Base-by-base conservation (phyloP, 2,329 filamentous ascomycete species). In the Hymenoscyphus fraxineus region DNA sequence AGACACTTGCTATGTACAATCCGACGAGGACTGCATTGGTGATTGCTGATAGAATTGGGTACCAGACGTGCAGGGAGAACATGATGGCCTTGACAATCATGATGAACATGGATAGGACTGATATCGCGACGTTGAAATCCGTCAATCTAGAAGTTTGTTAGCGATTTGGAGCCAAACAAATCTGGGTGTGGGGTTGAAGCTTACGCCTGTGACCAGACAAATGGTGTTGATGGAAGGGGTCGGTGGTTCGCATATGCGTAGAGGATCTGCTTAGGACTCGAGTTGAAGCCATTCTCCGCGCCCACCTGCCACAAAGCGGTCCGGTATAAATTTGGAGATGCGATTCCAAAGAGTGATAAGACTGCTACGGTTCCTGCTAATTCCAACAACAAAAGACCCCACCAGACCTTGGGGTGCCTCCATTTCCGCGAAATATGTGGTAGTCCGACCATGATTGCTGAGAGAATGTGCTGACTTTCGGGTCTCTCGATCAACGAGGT, bases 151-250 rank as follows among this genome's bases (percentile, higher is more conserved):
- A 44, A n/a, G n/a, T 35, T 1, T 59, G 59, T 72, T 57, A 72
- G 67, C 54, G 9, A 3, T 3, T 16, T 13, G 15, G 2, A 12
- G 3, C 13, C 35, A 12, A 39, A 15, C 2, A 58, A 59, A 40
- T 56, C 27, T 35, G 56, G 15, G 19, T 35, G 54, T 35, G 15
- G 19, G 32, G 54, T 35, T 19, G 19, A 4, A 38, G 84, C 89
- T 79, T 76, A 93, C 90, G 83, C 84, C 73, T 81, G 78, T 66
- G 88, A 89, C 91, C 91, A 94, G 15, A 93, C 83, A 62, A 93
- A 78, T 1, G 91, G 89, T 10, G 85, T 79, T 40, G 80, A 80
- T 0, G 87, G 86, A 15, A 88, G 78, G 0, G 87, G 82, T 62
- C 80, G 77, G 74, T 91, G 84, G 73, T 93, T 93, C 60, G 89